Percentiles rank a stretch among this genome's conserved stretches.
Conservation (phyloP, 176 grass and related monocot genomes). For the Phyllostachys edulis region DNA sequence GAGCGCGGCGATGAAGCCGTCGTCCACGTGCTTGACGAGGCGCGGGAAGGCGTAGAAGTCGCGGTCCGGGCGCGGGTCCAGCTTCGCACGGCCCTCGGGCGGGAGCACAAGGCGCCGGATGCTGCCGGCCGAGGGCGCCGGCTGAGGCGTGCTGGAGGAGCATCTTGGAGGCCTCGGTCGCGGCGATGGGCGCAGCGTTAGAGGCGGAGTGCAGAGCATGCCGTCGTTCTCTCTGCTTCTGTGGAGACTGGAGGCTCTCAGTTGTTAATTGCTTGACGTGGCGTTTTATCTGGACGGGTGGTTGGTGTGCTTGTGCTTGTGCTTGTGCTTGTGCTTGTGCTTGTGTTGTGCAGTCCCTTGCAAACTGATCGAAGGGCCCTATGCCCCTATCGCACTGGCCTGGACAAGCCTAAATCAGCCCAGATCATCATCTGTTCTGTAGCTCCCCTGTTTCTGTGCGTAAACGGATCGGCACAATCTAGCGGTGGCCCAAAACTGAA, state of each 20-base stretch:
- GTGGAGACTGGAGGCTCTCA: slow-evolving; percentile 30
- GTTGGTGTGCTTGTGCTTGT: background rate
- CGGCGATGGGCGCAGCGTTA: background rate
- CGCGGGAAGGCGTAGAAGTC: slow-evolving; percentile 86
- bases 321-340: background rate
- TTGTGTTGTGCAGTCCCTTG: background rate
- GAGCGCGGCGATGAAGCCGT: slow-evolving; percentile 71
- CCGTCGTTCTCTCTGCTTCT: background rate
- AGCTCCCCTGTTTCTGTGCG: too few relatives aligned
- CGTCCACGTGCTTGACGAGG: slow-evolving; percentile 86
- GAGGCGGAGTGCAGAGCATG: slow-evolving; percentile 38
- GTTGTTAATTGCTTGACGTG: background rate
- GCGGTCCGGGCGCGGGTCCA: slow-evolving; percentile 66
- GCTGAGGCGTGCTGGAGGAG: slow-evolving; percentile 21
- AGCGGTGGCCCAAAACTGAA: too few relatives aligned
- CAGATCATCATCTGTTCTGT: background rate
- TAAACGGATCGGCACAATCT: too few relatives aligned
- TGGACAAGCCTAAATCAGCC: too few relatives aligned
- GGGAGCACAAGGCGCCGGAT: slow-evolving; percentile 66
- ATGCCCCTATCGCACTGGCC: background rate
- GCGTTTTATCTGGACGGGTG: background rate
- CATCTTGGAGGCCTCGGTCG: background rate
- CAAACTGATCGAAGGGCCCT: background rate
- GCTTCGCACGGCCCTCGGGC: slow-evolving; percentile 75
- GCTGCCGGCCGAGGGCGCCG: slow-evolving; percentile 37